phyloP scores from a whole-genome alignment of 352 stramenopile genomes.

The Thraustotheca clavata region DNA sequence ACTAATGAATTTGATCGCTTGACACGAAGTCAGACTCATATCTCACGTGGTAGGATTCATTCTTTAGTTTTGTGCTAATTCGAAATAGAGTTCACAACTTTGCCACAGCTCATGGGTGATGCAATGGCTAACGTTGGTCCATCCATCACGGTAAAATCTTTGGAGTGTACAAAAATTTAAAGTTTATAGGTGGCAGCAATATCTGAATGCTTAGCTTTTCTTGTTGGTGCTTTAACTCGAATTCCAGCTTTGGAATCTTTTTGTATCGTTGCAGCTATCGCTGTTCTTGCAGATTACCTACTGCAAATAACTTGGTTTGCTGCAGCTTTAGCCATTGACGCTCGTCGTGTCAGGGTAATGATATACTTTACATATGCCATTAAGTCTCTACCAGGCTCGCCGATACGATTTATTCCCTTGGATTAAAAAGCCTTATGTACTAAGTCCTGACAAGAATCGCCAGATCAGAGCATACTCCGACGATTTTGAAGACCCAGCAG shows the following conservation, averaged over 20 bases:
- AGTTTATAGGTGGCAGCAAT: conserved; percentile 42
- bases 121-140: conserved; percentile 75
- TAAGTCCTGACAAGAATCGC: conserved; percentile 31
- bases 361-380: not conserved
- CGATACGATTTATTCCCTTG: conserved; percentile 68
- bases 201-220: conserved; percentile 73
- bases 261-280: conserved; percentile 73
- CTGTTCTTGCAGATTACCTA: conserved; percentile 67
- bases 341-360: conserved; percentile 38
- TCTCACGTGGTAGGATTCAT: not conserved
- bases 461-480: conserved; percentile 24
- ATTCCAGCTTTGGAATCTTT: conserved; percentile 85
- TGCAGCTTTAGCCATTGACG: conserved; percentile 67
- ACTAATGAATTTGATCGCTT: conserved; percentile 82
- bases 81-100: conserved; percentile 30
- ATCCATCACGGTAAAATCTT: conserved; percentile 47
- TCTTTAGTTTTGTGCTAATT: not conserved
- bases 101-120: conserved; percentile 62
- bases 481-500: not conserved
- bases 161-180: not conserved
- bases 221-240: conserved; percentile 70
- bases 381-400: conserved; percentile 24
- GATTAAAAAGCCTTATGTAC: conserved; percentile 39
- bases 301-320: conserved; percentile 87
- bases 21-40: conserved; percentile 27